Base-by-base conservation (phyloP, 2,329 filamentous ascomycete genomes). In the Aspergillus ochraceus region DNA sequence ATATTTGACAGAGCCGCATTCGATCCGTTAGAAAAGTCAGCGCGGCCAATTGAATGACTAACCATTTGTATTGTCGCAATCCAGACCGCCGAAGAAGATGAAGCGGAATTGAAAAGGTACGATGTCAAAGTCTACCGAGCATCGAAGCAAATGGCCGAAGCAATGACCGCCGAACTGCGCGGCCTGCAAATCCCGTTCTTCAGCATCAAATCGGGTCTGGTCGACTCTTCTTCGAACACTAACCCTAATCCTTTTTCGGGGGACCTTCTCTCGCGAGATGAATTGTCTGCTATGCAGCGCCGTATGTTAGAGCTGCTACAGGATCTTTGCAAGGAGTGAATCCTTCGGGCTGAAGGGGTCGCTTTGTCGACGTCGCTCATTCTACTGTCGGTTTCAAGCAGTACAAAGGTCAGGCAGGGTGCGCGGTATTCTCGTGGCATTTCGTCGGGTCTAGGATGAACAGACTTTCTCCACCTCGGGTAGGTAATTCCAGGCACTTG, bases 71-170 rank as follows among this genome's bases (percentile, higher is more conserved):
- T 6, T 17, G 58, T 54, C 11, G 12, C 5, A 6, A 22, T 32
- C 46, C 32, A 81, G 76, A 80, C 78, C 29, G 71, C 73, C 8
- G 74, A 83, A 62, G 79, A 82, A 52, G 76, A 86, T 51, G 71
- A 80, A 36, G 76, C 79, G 52, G 87, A 90, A 70, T 73, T 90
- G 8, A 70, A 76, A 30, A 77, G 77, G 20, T 89, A 86, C 68
- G 86, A 89, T 64, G 73, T 75, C 55, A 90, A 90, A 68, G 84
- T 90, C 17, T 84, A 88, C 65, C 80, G 77, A 57, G 86, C 86
- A 2, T 82, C 84, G 54, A 74, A 74, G 46, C 77, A 83, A 11
- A 88, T 90, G 87, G 80, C 83, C 0, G 77, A 79, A n/a, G 81
- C 82, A 14, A 84, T 88, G 73, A 79, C 77, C 6, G 71, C 74